Evolutionary conservation across 331 rosid genomes (phyloP).

Genomic region (Quercus phellos): DNA sequence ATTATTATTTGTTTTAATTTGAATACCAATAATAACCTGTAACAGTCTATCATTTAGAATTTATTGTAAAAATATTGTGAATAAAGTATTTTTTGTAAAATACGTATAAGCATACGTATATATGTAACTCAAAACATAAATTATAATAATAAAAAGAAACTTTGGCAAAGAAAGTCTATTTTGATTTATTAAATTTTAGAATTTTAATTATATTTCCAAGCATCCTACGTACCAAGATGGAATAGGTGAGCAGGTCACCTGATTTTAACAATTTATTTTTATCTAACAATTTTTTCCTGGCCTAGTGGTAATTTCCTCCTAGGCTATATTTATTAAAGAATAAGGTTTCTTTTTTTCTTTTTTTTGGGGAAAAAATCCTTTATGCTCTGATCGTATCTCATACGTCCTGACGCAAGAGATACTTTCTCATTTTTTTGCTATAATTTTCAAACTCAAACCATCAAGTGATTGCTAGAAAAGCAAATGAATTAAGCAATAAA

Average conservation of each 20-base stretch:
- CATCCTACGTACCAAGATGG: neutral
- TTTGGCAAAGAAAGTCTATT: neutral
- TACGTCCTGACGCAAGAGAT: too few relatives aligned
- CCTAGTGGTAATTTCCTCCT: neutral
- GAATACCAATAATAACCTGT: too few relatives aligned
- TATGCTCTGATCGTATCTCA: too few relatives aligned
- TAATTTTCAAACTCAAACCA: too few relatives aligned
- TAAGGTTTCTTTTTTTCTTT: too few relatives aligned
- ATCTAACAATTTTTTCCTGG: neutral
- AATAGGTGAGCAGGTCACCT: neutral
- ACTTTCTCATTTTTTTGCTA: too few relatives aligned
- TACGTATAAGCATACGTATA: neutral
- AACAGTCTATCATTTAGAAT: too few relatives aligned
- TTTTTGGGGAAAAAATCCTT: too few relatives aligned
- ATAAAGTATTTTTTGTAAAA: neutral
- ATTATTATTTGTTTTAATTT: accelerated
- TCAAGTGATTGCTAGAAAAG: too few relatives aligned
- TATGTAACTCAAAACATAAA: neutral
- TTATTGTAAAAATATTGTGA: too few relatives aligned
- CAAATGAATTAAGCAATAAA: too few relatives aligned
- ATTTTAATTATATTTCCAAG: neutral
- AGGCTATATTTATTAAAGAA: neutral
- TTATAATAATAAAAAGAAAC: neutral
- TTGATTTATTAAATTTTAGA: neutral
- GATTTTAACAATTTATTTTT: neutral